Percentiles rank a stretch among this genome's conserved stretches.
phyloP scores from a whole-genome alignment of 163 green algal species.

The Scenedesmus sp. region DNA sequence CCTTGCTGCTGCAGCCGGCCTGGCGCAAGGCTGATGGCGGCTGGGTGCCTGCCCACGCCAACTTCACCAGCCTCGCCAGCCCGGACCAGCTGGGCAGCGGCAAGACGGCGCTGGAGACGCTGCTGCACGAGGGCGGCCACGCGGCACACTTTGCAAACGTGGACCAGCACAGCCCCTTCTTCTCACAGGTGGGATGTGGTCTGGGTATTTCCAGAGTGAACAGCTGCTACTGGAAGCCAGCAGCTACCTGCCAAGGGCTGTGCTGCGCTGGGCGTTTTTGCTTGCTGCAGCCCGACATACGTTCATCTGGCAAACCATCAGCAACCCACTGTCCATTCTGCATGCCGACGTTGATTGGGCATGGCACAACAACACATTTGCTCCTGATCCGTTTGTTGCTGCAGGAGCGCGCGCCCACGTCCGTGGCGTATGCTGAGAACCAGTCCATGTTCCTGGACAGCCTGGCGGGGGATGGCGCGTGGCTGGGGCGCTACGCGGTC shows the following conservation, averaged over 20 bases:
- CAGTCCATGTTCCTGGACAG: constrained; percentile 88
- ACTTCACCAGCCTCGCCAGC: constrained; percentile 86
- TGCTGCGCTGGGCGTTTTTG: neutral
- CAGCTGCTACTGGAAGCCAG: too few species aligned
- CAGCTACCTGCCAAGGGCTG: neutral
- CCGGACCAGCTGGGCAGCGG: constrained; percentile 74
- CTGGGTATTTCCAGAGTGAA: too few species aligned
- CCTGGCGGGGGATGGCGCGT: constrained; percentile 77
- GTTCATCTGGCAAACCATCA: too few species aligned
- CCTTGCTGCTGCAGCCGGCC: constrained; percentile 38
- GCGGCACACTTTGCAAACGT: constrained; percentile 90
- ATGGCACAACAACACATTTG: neutral
- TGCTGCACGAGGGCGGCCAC: constrained; percentile 84
- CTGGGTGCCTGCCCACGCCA: constrained; percentile 69
- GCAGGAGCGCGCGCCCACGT: constrained; percentile 82
- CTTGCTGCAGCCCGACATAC: neutral
- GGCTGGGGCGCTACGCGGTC: constrained; percentile 78
- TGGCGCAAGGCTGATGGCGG: constrained; percentile 70
- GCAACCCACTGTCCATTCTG: too few species aligned
- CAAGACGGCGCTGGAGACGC: constrained; percentile 79
- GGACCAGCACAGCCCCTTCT: constrained; percentile 79
- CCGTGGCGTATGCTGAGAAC: constrained; percentile 75
- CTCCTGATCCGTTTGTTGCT: neutral
- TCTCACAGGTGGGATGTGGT: constrained; percentile 65
- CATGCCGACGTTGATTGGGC: too few species aligned